Evolutionary conservation across 2,329 filamentous ascomycete species (phyloP).

Genomic region (Cladosporium sphaerospermum): DNA sequence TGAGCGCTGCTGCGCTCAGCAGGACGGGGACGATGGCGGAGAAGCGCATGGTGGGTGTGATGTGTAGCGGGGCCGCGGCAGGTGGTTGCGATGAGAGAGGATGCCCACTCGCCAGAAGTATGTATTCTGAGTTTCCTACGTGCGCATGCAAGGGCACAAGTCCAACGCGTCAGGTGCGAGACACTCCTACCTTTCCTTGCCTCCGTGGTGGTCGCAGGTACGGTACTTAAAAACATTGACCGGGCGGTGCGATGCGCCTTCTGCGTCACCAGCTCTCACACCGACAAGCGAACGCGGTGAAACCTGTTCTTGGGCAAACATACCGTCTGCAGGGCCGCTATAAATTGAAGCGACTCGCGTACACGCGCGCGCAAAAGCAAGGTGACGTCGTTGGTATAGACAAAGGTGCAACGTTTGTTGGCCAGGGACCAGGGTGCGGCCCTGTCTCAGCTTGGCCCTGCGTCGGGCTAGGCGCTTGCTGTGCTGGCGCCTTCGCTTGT

Average conservation of each 20-base stretch:
- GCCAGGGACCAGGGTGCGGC: constrained; percentile 3
- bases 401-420: background rate
- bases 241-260: background rate
- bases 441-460: constrained; percentile 7
- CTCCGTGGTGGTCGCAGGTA: too few species aligned
- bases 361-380: background rate
- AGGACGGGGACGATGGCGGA: constrained; percentile 19
- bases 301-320: constrained; percentile 4
- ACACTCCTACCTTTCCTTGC: too few species aligned
- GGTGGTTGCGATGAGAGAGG: too few species aligned
- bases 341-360: background rate
- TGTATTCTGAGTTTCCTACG: background rate
- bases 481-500: background rate
- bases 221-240: too few species aligned
- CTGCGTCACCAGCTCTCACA: constrained; percentile 3
- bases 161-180: too few species aligned
- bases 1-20: constrained; percentile 48
- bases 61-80: background rate
- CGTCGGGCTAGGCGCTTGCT: background rate
- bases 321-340: background rate
- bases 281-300: background rate
- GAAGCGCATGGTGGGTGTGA: constrained; percentile 17
- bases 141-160: background rate
- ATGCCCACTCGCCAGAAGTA: too few species aligned
- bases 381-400: constrained; percentile 9